Conservation (phyloP, 2,329 filamentous ascomycete species). For the Arthrocladium fulminans region DNA sequence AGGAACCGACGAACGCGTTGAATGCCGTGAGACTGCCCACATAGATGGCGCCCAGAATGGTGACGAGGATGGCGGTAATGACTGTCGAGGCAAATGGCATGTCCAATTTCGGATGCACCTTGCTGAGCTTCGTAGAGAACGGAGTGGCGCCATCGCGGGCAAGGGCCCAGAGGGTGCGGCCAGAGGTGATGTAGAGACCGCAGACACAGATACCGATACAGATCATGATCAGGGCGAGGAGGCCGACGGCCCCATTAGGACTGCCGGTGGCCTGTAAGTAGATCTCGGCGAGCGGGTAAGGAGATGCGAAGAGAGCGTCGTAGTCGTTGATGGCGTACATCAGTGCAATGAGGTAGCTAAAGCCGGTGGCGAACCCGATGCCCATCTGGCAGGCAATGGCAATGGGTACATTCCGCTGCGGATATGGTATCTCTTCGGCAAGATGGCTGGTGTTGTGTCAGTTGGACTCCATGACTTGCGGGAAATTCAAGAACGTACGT, state of each 20-base stretch:
- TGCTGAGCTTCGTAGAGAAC: constrained; percentile 40
- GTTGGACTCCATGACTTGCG: background rate
- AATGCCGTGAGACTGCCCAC: constrained; percentile 35
- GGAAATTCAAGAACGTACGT: constrained; percentile 44
- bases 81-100: constrained; percentile 51
- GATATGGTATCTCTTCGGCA: constrained; percentile 59
- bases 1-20: constrained; percentile 49
- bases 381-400: constrained; percentile 42
- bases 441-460: constrained; percentile 56
- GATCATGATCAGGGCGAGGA: constrained; percentile 47
- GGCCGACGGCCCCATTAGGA: constrained; percentile 42
- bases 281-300: constrained; percentile 58
- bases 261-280: constrained; percentile 52
- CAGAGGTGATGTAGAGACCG: constrained; percentile 51
- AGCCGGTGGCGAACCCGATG: constrained; percentile 39
- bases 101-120: constrained; percentile 38
- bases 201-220: constrained; percentile 45
- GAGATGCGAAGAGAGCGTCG: constrained; percentile 31
- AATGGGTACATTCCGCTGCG: constrained; percentile 46
- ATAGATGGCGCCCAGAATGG: constrained; percentile 47
- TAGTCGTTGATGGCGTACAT: constrained; percentile 47
- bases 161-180: constrained; percentile 56
- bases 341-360: constrained; percentile 43
- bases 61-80: constrained; percentile 41
- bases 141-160: constrained; percentile 51